phyloP scores from a whole-genome alignment of 768 basidiomycete species.

The Serpula lacrymans region DNA sequence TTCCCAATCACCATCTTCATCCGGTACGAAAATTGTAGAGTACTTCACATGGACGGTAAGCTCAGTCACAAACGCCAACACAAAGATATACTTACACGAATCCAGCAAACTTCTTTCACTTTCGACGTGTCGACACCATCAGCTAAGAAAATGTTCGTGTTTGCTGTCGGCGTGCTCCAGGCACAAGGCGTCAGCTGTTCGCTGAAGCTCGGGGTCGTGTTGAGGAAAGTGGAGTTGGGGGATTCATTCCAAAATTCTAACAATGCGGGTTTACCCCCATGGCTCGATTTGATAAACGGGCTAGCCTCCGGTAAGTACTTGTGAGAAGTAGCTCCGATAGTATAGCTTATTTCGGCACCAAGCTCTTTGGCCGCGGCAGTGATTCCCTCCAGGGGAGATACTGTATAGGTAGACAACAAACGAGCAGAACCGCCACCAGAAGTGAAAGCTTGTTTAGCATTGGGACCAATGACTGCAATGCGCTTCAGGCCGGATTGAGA shows the following conservation, averaged over 20 bases:
- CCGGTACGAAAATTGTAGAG: conserved; percentile 43
- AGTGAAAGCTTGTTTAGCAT: conserved; percentile 49
- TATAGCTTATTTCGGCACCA: conserved; percentile 47
- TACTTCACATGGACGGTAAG: conserved; percentile 28
- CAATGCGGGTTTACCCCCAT: conserved; percentile 36
- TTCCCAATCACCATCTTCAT: conserved; percentile 51
- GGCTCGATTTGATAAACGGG: conserved; percentile 36
- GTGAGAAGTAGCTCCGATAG: conserved; percentile 38
- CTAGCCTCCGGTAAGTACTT: conserved; percentile 52
- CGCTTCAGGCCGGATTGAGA: conserved; percentile 27
- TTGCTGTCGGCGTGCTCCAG: conserved; percentile 38
- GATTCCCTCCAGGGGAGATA: conserved; percentile 60
- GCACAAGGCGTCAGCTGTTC: conserved; percentile 17
- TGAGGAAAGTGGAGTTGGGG: conserved; percentile 35
- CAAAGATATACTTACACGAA: conserved; percentile 32
- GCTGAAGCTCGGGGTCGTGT: conserved; percentile 22
- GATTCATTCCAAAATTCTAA: conserved; percentile 46
- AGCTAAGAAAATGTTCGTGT: conserved; percentile 35
- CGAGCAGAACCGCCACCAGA: conserved; percentile 61
- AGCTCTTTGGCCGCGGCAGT: conserved; percentile 35
- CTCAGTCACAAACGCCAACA: neutral
- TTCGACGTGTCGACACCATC: conserved; percentile 41
- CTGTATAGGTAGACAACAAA: conserved; percentile 47
- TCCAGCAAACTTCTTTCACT: conserved; percentile 40
- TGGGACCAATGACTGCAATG: conserved; percentile 63